Base-by-base conservation (phyloP, 2,329 filamentous ascomycete species). In the Neofusicoccum laricinum region DNA sequence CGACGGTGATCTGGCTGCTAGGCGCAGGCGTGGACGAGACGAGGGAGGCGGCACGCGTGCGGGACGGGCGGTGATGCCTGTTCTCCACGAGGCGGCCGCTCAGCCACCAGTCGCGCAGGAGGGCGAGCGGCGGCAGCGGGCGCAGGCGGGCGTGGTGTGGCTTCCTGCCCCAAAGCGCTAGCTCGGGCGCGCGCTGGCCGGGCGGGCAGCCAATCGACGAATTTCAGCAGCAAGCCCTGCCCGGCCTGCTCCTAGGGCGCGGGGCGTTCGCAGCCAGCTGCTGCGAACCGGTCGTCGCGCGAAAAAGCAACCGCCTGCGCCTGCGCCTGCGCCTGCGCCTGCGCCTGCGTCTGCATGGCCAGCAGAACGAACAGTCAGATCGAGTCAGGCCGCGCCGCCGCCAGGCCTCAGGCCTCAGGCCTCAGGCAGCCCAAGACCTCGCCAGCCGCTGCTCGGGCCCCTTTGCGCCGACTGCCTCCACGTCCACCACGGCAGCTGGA, bases 41-140 rank as follows among this genome's bases (percentile, higher is more conserved):
- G n/a, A n/a, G n/a, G n/a, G n/a, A n/a, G n/a, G n/a, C n/a, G n/a
- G n/a, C n/a, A n/a, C n/a, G n/a, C n/a, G 25, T 6, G 49, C 49
- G 49, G 49, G 49, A 38, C 50, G 50, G 50, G 50, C 50, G 19
- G 50, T 10, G 32, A 57, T 57, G 53, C 53, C 53, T 57, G 53
- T 38, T 57, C 51, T 32, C 53, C 53, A 57, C 53, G 53, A 57
- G 53, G 53, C 53, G 34, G 3, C 7, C 50, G 34, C n/a, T 36
- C 51, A 57, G 51, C 38, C 36, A 43, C 17, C n/a, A 30, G 25
- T 30, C 25, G 25, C 25, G 25, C 21, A 25, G 10, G 11, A 19
- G n/a, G 7, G 21, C 38, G 10, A 25, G 36, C 34, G n/a, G n/a
- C n/a, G n/a, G n/a, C n/a, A n/a, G 50, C 50, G 19, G 8, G 10